A percentile compares a stretch with the other conserved stretches of the same genome.
Evolutionary conservation across 2,329 filamentous ascomycete genomes (phyloP).

Genomic region (Penicillium sp.): DNA sequence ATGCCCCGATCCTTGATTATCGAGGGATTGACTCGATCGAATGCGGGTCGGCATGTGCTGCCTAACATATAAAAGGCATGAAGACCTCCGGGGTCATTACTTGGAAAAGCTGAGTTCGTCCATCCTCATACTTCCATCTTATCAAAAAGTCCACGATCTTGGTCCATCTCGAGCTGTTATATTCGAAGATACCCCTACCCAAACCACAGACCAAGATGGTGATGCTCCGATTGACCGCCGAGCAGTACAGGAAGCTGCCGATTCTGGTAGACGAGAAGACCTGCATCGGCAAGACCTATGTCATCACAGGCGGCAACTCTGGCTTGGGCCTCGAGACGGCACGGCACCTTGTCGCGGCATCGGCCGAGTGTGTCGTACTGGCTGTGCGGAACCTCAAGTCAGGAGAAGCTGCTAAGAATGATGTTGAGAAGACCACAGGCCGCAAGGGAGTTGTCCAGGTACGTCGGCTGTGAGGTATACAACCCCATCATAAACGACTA

Average conservation of each 20-base stretch:
- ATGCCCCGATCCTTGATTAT: too few species aligned
- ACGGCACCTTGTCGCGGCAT: not conserved
- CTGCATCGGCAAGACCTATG: not conserved
- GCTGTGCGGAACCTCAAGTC: not conserved
- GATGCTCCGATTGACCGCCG: not conserved
- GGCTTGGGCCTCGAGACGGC: not conserved
- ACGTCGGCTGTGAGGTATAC: not conserved
- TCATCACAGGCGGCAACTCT: conserved; percentile 1
- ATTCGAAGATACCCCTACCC: not conserved
- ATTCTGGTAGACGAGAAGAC: not conserved
- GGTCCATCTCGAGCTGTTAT: not conserved
- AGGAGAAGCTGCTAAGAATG: not conserved
- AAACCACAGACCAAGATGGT: not conserved
- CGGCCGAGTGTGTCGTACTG: not conserved
- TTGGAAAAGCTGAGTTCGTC: not conserved
- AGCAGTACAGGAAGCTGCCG: not conserved
- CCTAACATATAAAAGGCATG: not conserved
- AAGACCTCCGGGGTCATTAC: not conserved
- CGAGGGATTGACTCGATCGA: too few species aligned
- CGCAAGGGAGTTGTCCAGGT: not conserved
- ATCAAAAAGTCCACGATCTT: not conserved
- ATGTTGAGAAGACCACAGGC: not conserved
- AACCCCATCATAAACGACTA: not conserved
- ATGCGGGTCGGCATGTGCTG: not conserved
- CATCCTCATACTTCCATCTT: not conserved